A percentile compares a stretch with the other conserved stretches of the same genome.
Evolutionary conservation across 352 stramenopile species (phyloP).

Genomic region (Pythium phragmiticola): DNA sequence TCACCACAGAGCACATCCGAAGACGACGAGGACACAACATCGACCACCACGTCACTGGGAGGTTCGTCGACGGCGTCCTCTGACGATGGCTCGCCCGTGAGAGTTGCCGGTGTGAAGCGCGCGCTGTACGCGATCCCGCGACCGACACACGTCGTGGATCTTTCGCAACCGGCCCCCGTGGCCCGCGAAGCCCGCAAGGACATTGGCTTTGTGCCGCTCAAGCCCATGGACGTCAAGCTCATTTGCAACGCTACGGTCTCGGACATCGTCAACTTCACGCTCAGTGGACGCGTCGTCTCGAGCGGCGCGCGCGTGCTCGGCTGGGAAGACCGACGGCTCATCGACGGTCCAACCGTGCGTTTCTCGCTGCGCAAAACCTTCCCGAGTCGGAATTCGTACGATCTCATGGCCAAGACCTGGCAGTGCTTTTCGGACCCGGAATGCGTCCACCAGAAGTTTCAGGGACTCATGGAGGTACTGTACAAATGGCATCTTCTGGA

Average conservation of each 20-base stretch:
- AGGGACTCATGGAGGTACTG: constrained; percentile 45
- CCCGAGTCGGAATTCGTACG: constrained; percentile 32
- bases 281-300: constrained; percentile 48
- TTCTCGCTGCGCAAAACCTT: constrained; percentile 72
- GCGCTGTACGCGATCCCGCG: constrained; percentile 19
- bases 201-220: constrained; percentile 46
- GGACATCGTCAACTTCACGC: constrained; percentile 48
- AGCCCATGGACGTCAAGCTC: constrained; percentile 29
- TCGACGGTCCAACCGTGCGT: constrained; percentile 51
- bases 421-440: constrained; percentile 66
- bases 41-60: constrained; percentile 18
- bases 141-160: constrained; percentile 34
- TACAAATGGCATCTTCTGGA: constrained; percentile 15
- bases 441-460: constrained; percentile 60
- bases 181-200: constrained; percentile 38
- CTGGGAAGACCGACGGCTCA: constrained; percentile 63
- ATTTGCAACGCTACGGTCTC: constrained; percentile 50
- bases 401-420: constrained; percentile 63
- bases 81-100: constrained; percentile 41
- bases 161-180: constrained; percentile 30
- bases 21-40: constrained; percentile 22
- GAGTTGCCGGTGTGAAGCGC: constrained; percentile 11
- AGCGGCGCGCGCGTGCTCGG: constrained; percentile 54
- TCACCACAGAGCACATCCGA: constrained; percentile 14
- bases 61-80: constrained; percentile 21